Evolutionary conservation across 176 grass and related monocot genomes (phyloP).

Genomic region (Paspalum vaginatum): DNA sequence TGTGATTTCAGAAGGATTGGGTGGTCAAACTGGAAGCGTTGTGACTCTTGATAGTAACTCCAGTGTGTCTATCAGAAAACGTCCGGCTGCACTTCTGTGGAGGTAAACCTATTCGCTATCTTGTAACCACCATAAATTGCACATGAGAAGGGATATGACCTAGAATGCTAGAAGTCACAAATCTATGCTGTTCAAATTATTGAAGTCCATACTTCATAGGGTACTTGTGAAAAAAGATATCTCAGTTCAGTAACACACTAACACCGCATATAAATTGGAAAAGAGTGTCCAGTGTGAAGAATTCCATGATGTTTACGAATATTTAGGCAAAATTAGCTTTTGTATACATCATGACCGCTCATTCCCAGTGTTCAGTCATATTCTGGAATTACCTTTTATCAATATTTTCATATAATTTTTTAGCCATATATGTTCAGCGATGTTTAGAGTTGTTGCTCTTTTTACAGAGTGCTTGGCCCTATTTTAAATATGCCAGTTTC

Average conservation of each 20-base stretch:
- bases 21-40: constrained; percentile 51
- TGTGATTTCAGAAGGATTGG: constrained; percentile 63
- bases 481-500: constrained; percentile 92
- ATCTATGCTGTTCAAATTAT: not conserved
- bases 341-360: constrained; percentile 1
- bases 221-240: not conserved
- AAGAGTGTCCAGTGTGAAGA: constrained; percentile 4
- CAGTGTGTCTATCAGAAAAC: constrained; percentile 62
- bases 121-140: not conserved
- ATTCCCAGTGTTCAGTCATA: constrained; percentile 37
- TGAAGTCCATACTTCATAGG: not conserved
- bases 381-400: constrained; percentile 23
- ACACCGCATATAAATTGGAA: constrained; percentile 8
- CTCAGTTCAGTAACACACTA: constrained; percentile 18
- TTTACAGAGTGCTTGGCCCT: constrained; percentile 76
- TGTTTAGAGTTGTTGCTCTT: constrained; percentile 43
- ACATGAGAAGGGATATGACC: constrained; percentile 11
- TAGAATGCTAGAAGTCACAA: not conserved
- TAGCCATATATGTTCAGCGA: constrained; percentile 26
- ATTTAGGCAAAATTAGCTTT: constrained; percentile 5
- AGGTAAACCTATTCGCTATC: constrained; percentile 53
- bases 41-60: constrained; percentile 59
- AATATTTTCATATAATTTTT: constrained; percentile 3
- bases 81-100: constrained; percentile 90
- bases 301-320: constrained; percentile 11